Conservation (phyloP, 2,329 filamentous ascomycete genomes). For the Colletotrichum sp. region DNA sequence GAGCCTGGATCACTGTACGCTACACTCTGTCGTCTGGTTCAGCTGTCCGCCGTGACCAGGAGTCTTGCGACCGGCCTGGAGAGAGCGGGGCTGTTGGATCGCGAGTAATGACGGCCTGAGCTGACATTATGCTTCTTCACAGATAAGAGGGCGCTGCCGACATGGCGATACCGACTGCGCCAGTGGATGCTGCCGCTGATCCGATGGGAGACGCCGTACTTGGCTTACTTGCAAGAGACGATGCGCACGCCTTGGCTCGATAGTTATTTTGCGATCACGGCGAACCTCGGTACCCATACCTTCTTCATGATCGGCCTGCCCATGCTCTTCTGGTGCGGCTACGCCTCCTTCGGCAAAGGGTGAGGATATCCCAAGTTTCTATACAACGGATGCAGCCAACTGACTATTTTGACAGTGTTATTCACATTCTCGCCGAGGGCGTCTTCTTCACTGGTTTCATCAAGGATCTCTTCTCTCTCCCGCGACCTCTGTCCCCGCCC, state of each 20-base stretch:
- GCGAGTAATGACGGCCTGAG: constrained; percentile 2
- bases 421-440: constrained; percentile 78
- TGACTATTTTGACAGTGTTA: constrained; percentile 49
- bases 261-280: constrained; percentile 95
- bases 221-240: constrained; percentile 83
- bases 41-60: background rate
- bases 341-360: constrained; percentile 84
- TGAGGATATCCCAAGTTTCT: constrained; percentile 51
- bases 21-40: background rate
- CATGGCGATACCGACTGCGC: constrained; percentile 87
- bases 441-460: constrained; percentile 91
- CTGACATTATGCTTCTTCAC: constrained; percentile 4
- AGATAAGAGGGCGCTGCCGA: constrained; percentile 85
- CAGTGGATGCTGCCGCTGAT: constrained; percentile 84
- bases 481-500: constrained; percentile 88
- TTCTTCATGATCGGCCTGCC: constrained; percentile 98
- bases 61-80: background rate
- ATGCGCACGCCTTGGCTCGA: constrained; percentile 85
- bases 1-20: constrained; percentile 79
- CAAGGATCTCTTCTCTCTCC: constrained; percentile 93
- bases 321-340: constrained; percentile 96
- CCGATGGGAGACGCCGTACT: constrained; percentile 93
- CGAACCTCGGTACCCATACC: constrained; percentile 95
- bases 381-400: background rate
- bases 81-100: background rate